Conservation (phyloP, 1,284 basidiomycete genomes). For the Phellopilus nigrolimitatus region DNA sequence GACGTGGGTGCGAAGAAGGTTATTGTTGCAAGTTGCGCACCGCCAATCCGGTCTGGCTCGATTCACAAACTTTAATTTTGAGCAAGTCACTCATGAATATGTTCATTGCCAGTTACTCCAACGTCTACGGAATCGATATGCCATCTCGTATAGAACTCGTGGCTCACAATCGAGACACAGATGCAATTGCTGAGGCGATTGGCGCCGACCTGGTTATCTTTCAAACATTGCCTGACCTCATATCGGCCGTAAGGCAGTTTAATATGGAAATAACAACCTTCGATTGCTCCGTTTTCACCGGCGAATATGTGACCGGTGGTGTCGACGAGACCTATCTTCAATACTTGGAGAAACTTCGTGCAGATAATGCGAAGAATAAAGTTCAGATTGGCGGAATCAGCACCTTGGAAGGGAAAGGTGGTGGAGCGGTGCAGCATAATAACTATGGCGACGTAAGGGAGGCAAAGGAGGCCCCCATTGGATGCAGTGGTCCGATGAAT, state of each 20-base stretch:
- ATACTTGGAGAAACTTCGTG: conserved; percentile 73
- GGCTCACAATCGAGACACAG: conserved; percentile 75
- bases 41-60: conserved; percentile 76
- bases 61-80: background rate
- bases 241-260: conserved; percentile 84
- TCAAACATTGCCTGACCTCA: conserved; percentile 90
- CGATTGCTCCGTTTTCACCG: conserved; percentile 98
- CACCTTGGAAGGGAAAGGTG: conserved; percentile 36
- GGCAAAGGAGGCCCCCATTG: conserved; percentile 29
- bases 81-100: conserved; percentile 11
- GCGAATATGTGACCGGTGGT: conserved; percentile 96
- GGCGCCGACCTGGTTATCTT: conserved; percentile 97
- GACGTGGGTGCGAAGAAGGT: conserved; percentile 99
- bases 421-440: conserved; percentile 27
- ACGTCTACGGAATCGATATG: conserved; percentile 99
- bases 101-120: conserved; percentile 59
- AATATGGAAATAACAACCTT: conserved; percentile 80
- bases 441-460: conserved; percentile 21
- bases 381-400: conserved; percentile 31
- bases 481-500: conserved; percentile 42
- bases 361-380: conserved; percentile 74
- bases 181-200: conserved; percentile 79
- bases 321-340: conserved; percentile 84
- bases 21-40: conserved; percentile 95
- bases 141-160: conserved; percentile 93